These are phyloP conservation scores for Solanum etuberosum DNA, from an alignment of 257 asterid genomes.

Conservation along the genomic window DNA sequence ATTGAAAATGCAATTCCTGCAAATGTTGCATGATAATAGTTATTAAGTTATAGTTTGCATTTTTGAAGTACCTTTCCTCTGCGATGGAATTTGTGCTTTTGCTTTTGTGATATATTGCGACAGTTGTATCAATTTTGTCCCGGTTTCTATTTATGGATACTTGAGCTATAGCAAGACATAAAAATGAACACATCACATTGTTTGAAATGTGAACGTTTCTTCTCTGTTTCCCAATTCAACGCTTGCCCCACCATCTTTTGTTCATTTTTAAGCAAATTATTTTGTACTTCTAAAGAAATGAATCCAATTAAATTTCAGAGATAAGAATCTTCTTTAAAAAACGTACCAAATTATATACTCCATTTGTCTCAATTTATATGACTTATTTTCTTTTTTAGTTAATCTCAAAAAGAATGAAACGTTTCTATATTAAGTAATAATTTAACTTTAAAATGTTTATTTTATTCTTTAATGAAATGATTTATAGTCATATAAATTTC, in stretches of 20 bases:
- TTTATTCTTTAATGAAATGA: too few relatives aligned
- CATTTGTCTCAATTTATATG: too few relatives aligned
- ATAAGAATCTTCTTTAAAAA: too few relatives aligned
- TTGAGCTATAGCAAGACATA: not conserved
- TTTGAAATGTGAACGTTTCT: not conserved
- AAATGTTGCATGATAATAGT: constrained; percentile 15
- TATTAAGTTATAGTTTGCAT: not conserved
- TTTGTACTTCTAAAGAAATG: not conserved
- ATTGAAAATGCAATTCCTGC: constrained; percentile 47
- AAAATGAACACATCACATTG: not conserved
- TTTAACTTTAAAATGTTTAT: too few relatives aligned
- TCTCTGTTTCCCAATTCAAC: not conserved
- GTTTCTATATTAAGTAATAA: too few relatives aligned
- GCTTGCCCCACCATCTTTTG: not conserved
- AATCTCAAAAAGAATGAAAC: too few relatives aligned
- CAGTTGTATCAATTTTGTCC: not conserved
- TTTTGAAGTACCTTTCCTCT: not conserved
- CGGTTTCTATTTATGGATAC: not conserved
- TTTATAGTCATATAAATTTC: too few relatives aligned
- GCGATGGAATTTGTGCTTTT: not conserved
- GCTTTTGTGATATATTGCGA: not conserved
- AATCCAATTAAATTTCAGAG: not conserved
- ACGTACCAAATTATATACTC: too few relatives aligned
- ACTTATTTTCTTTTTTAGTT: too few relatives aligned
- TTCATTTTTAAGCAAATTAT: not conserved